Evolutionary conservation across 1,284 basidiomycete species (phyloP).

Genomic region (Stygiomarasmius scandens): DNA sequence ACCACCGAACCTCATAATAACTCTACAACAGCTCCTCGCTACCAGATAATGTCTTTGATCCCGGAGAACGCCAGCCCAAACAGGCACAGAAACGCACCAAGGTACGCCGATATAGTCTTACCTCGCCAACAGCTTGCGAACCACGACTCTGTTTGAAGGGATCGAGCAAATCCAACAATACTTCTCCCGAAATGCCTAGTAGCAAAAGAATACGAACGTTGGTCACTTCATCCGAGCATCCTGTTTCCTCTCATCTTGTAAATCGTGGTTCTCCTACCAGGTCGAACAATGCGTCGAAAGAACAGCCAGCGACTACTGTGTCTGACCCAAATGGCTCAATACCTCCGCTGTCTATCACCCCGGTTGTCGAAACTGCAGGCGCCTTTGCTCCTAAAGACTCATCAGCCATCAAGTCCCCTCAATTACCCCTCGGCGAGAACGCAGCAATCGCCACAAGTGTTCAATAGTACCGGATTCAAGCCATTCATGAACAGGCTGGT

Average conservation of each 20-base stretch:
- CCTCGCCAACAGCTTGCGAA: conserved; percentile 9
- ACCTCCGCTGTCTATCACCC: conserved; percentile 32
- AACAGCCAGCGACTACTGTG: conserved; percentile 32
- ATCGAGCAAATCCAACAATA: conserved; percentile 61
- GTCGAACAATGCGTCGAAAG: conserved; percentile 44
- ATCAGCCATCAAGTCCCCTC: conserved; percentile 61
- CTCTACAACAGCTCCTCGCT: conserved; percentile 56
- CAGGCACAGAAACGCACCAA: conserved; percentile 71
- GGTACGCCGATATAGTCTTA: conserved; percentile 44
- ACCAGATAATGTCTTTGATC: conserved; percentile 84
- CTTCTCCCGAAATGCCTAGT: conserved; percentile 72
- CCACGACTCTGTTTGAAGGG: conserved; percentile 43
- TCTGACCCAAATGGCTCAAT: conserved; percentile 43
- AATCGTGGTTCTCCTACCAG: conserved; percentile 30
- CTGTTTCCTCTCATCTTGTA: conserved; percentile 22
- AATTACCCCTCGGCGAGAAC: conserved; percentile 66
- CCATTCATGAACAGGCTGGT: background rate
- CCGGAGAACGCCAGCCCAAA: conserved; percentile 74
- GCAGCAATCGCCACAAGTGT: conserved; percentile 56
- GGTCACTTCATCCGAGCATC: conserved; percentile 33
- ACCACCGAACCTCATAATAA: conserved; percentile 13
- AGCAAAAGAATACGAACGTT: conserved; percentile 63
- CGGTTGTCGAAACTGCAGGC: conserved; percentile 34
- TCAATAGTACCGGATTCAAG: conserved; percentile 41
- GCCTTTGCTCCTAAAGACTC: conserved; percentile 49